A percentile compares a stretch with the other conserved stretches of the same genome.
These are phyloP conservation scores for Saccharomyces paradoxus DNA, from an alignment of 805 yeast species.

Conservation along the genomic window DNA sequence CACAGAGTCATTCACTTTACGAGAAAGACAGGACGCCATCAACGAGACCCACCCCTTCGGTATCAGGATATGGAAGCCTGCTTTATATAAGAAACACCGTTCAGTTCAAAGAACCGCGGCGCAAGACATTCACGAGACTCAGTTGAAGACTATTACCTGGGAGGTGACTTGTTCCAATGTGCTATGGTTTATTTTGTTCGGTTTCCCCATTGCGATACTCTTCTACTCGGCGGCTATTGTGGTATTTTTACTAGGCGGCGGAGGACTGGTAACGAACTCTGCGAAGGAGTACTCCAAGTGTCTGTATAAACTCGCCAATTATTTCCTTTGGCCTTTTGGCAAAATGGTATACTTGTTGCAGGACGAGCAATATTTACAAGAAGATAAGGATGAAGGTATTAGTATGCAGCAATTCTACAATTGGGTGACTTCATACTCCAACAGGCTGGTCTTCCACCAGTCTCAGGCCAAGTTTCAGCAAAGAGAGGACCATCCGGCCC, in stretches of 20 bases:
- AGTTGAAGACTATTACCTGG: slow-evolving; percentile 45
- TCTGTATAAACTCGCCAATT: slow-evolving; percentile 56
- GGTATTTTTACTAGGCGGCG: slow-evolving; percentile 33
- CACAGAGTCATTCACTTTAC: slow-evolving; percentile 73
- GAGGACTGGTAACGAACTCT: slow-evolving; percentile 32
- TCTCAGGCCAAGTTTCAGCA: slow-evolving; percentile 12
- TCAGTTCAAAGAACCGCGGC: slow-evolving; percentile 89
- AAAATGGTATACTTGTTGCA: slow-evolving; percentile 69
- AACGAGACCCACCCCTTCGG: slow-evolving; percentile 97
- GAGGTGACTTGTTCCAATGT: slow-evolving; percentile 60
- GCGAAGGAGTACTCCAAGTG: slow-evolving; percentile 56
- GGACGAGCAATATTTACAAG: slow-evolving; percentile 73
- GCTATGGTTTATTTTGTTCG: slow-evolving; percentile 69
- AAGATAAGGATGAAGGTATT: slow-evolving; percentile 85
- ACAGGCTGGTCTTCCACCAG: slow-evolving; percentile 62
- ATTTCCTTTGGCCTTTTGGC: slow-evolving; percentile 81
- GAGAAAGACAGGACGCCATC: slow-evolving; percentile 93
- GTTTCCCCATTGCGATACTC: slow-evolving; percentile 48
- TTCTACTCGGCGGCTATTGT: slow-evolving; percentile 36
- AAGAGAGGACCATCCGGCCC: not conserved
- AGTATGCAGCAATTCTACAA: slow-evolving; percentile 74
- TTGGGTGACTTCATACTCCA: slow-evolving; percentile 75
- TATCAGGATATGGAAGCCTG: slow-evolving; percentile 97
- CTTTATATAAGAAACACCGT: slow-evolving; percentile 83
- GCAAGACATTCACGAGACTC: slow-evolving; percentile 81